phyloP scores from a whole-genome alignment of 495 filamentous ascomycete genomes.

The Penicillium paxilli region DNA sequence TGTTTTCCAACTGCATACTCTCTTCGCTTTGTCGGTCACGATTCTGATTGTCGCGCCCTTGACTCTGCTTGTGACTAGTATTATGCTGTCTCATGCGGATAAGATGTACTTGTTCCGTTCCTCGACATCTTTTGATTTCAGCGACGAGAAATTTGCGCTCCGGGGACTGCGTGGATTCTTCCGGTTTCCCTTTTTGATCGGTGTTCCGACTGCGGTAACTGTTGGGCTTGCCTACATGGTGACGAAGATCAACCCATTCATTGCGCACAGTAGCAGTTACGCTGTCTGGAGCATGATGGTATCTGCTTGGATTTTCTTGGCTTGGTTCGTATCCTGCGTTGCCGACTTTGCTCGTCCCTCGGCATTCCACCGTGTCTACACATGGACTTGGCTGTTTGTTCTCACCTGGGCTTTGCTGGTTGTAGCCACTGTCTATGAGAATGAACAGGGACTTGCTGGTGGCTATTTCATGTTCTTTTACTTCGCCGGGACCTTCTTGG shows the following conservation, averaged over 20 bases:
- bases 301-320: constrained; percentile 72
- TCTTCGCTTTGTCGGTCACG: constrained; percentile 86
- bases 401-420: constrained; percentile 73
- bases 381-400: constrained; percentile 78
- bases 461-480: constrained; percentile 85
- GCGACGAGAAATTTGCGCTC: constrained; percentile 61
- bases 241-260: constrained; percentile 79
- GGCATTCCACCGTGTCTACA: constrained; percentile 80
- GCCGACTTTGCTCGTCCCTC: constrained; percentile 82
- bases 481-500: constrained; percentile 71
- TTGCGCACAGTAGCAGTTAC: constrained; percentile 84
- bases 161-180: constrained; percentile 80
- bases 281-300: constrained; percentile 86
- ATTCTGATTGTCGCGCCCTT: constrained; percentile 76
- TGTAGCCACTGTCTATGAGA: constrained; percentile 68
- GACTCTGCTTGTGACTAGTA: constrained; percentile 65
- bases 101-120: constrained; percentile 84
- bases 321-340: constrained; percentile 83
- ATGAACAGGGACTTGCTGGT: constrained; percentile 67
- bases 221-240: constrained; percentile 76
- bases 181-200: constrained; percentile 77
- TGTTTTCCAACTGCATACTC: constrained; percentile 72
- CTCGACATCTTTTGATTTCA: constrained; percentile 55
- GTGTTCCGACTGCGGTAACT: constrained; percentile 64
- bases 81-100: constrained; percentile 61